A percentile compares a stretch with the other conserved stretches of the same genome.
These are phyloP conservation scores for Geosiphon pyriformis DNA, from an alignment of 192 early-diverging fungal genomes.

Conservation along the genomic window DNA sequence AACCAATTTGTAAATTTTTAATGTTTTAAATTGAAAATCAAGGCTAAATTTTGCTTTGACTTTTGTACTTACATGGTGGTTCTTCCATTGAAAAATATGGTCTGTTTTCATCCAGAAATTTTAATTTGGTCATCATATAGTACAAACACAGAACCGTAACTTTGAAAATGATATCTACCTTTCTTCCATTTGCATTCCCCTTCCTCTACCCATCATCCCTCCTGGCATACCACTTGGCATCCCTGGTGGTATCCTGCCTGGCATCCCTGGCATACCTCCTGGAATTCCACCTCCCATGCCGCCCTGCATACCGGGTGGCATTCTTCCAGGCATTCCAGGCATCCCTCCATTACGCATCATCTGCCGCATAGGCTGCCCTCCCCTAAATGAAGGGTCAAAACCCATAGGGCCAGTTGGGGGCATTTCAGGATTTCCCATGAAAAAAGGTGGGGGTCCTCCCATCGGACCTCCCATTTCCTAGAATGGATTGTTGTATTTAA, in stretches of 20 bases:
- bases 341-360: conserved; percentile 30
- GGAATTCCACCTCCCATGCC: conserved; percentile 32
- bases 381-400: conserved; percentile 17
- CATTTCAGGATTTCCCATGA: conserved; percentile 44
- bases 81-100: conserved; percentile 20
- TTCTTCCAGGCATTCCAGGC: conserved; percentile 40
- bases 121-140: too few relatives aligned
- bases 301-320: conserved; percentile 30
- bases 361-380: conserved; percentile 14
- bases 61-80: conserved; percentile 8
- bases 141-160: too few relatives aligned
- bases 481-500: too few relatives aligned
- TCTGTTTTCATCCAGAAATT: too few relatives aligned
- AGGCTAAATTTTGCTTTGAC: neutral
- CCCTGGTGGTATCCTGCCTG: conserved; percentile 30
- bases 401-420: conserved; percentile 27
- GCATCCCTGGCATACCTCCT: conserved; percentile 31
- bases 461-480: conserved; percentile 30
- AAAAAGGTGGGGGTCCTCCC: conserved; percentile 26
- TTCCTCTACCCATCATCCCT: conserved; percentile 28
- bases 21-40: neutral
- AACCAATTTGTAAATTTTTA: neutral
- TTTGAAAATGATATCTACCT: conserved; percentile 6
- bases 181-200: conserved; percentile 30
- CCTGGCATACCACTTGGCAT: conserved; percentile 37